These are phyloP conservation scores for Nicotiana attenuata DNA, from an alignment of 257 asterid species.

Conservation along the genomic window DNA sequence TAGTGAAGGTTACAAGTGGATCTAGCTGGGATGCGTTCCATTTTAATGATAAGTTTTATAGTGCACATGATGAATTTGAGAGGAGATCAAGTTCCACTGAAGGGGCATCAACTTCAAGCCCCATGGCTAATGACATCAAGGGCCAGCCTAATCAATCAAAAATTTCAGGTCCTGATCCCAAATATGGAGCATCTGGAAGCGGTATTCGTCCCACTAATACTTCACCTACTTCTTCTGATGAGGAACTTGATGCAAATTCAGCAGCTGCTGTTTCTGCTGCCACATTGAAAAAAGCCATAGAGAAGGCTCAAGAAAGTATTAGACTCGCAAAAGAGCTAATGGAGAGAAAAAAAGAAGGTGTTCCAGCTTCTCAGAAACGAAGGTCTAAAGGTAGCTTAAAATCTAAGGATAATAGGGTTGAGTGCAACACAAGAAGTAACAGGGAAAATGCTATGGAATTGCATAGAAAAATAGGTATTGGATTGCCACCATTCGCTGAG, in stretches of 20 bases:
- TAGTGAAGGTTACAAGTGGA: constrained; percentile 36
- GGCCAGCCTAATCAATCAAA: constrained; percentile 26
- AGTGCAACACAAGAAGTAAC: constrained; percentile 24
- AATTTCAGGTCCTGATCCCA: constrained; percentile 30
- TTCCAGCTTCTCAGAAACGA: constrained; percentile 30
- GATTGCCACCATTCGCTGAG: constrained; percentile 18
- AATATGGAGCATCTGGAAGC: constrained; percentile 35
- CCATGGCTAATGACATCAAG: constrained; percentile 29
- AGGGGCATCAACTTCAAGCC: constrained; percentile 28
- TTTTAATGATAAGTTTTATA: constrained; percentile 25
- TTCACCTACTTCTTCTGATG: constrained; percentile 47
- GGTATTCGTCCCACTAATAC: constrained; percentile 17
- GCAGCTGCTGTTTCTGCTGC: constrained; percentile 77
- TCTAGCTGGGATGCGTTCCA: constrained; percentile 30
- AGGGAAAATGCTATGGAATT: constrained; percentile 26
- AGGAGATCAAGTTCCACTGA: constrained; percentile 32
- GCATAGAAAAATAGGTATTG: constrained; percentile 24
- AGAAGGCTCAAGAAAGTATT: constrained; percentile 90
- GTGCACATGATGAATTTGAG: constrained; percentile 22
- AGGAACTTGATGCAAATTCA: constrained; percentile 75
- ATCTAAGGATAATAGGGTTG: constrained; percentile 28
- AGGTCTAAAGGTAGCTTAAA: constrained; percentile 29
- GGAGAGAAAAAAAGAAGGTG: constrained; percentile 59
- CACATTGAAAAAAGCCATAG: constrained; percentile 74
- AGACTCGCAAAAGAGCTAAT: constrained; percentile 71